Evolutionary conservation across 2,329 filamentous ascomycete species (phyloP), one percentile per base, ranked within the genome.

Genomic region (Penicillium sp.): DNA sequence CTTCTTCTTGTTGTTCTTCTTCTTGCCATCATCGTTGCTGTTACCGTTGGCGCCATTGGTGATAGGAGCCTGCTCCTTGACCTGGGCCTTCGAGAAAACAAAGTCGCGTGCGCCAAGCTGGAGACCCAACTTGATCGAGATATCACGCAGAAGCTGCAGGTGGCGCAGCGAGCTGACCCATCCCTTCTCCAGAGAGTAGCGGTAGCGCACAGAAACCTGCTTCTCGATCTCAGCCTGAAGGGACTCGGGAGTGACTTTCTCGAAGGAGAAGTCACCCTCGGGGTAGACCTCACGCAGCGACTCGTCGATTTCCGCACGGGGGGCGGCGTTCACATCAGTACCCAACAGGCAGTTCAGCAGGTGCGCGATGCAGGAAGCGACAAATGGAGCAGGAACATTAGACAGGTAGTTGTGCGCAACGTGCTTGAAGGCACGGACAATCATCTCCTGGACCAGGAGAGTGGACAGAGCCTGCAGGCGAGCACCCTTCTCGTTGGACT

Each of bases 351-450:
- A 98, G 76, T 98, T 98, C 57, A 98, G 78, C 41, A 98, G 76
- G 66, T 98, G 93, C 6, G 90, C 77, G 50, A 91, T 74, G 66
- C 87, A 91, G 49, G 87, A 76, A 40, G 87, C 79, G n/a, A 85
- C 83, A 52, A 97, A 84, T 11, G 87, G 82, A 53, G 86, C 78
- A 18, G 93, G 88, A 16, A 96, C 72, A 52, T 86, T 81, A 54
- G 86, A 84, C 51, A 98, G 76, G 67, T 94, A 87, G 58, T 79
- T 79, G 66, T 88, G 84, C 47, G 86, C 80, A 53, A 93, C 77
- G 70, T 98, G 91, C 79, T 98, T 98, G 79, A 97, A 96, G 4
- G 87, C 84, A 74, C 93, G 84, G n/a, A 87, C 80, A 55, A 97
- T 80, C 86, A 97, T 97, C 69, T 98, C 93, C 65, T 95, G 91